Conservation (phyloP, 257 asterid species). For the Fraxinus cuspidata region DNA sequence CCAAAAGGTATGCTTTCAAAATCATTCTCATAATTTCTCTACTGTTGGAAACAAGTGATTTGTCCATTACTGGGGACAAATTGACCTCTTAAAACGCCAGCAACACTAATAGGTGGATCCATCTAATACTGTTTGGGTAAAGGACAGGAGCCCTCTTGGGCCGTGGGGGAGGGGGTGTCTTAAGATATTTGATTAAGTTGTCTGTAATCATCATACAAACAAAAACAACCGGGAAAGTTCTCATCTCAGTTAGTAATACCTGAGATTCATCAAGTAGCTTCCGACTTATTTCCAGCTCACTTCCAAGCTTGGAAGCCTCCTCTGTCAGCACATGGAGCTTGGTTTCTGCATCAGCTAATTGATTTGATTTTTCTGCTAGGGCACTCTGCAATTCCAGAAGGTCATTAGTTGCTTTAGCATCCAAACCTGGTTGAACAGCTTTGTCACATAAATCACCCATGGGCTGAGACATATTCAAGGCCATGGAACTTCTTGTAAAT, state of each 20-base stretch:
- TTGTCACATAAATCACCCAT: slow-evolving; percentile 42
- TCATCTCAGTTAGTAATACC: slow-evolving; percentile 48
- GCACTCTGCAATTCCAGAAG: slow-evolving; percentile 53
- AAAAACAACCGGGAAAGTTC: background rate
- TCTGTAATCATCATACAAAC: background rate
- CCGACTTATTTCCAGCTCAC: slow-evolving; percentile 70
- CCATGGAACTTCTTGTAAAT: slow-evolving; percentile 70
- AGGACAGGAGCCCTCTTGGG: background rate
- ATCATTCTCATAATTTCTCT: background rate
- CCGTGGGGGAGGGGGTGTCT: background rate
- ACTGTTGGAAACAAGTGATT: background rate
- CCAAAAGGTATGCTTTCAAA: background rate
- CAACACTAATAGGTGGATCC: background rate
- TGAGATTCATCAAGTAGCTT: slow-evolving; percentile 96
- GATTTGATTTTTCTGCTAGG: slow-evolving; percentile 61
- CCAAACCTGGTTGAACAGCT: slow-evolving; percentile 40
- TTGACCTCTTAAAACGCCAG: background rate
- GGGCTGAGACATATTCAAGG: slow-evolving; percentile 71
- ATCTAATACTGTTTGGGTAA: background rate
- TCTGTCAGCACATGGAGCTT: slow-evolving; percentile 54
- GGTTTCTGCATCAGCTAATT: slow-evolving; percentile 61
- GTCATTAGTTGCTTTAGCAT: slow-evolving; percentile 40
- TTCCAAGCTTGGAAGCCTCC: slow-evolving; percentile 64
- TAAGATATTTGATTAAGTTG: background rate
- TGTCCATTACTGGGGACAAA: background rate